Conservation (phyloP, 352 stramenopile genomes). For the Phytophthora colocasiae region DNA sequence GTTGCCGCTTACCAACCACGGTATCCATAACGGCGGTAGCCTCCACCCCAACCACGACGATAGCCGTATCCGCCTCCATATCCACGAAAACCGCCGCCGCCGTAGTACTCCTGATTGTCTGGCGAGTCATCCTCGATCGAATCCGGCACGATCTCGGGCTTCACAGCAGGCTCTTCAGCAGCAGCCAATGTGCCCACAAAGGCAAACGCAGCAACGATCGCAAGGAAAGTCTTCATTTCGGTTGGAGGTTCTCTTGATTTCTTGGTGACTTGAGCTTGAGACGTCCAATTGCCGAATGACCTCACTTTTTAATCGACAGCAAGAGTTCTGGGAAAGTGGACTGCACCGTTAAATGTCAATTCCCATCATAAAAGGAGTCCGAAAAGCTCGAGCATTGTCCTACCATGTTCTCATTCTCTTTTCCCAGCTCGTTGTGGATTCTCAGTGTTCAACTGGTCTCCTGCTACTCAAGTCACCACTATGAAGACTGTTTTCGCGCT, state of each 20-base stretch:
- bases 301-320: not conserved
- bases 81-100: not conserved
- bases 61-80: constrained; percentile 3
- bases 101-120: not conserved
- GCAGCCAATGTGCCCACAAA: constrained; percentile 12
- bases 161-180: constrained; percentile 11
- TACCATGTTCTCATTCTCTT: not conserved
- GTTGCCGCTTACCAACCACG: too few species aligned
- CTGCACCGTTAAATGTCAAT: constrained; percentile 4
- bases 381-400: constrained; percentile 2
- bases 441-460: constrained; percentile 5
- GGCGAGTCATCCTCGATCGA: not conserved
- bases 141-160: not conserved
- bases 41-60: not conserved
- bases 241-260: not conserved
- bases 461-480: constrained; percentile 4
- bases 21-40: not conserved
- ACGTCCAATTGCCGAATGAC: constrained; percentile 7
- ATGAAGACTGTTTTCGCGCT: constrained; percentile 33
- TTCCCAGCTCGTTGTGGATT: constrained; percentile 1
- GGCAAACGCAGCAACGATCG: constrained; percentile 15
- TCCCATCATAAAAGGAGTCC: not conserved
- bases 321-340: constrained; percentile 3
- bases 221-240: constrained; percentile 16
- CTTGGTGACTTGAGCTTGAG: constrained; percentile 1